Evolutionary conservation across 139 green algal genomes (phyloP), one percentile per base, ranked within the genome.

Genomic region (Tetradesmus obliquus): DNA sequence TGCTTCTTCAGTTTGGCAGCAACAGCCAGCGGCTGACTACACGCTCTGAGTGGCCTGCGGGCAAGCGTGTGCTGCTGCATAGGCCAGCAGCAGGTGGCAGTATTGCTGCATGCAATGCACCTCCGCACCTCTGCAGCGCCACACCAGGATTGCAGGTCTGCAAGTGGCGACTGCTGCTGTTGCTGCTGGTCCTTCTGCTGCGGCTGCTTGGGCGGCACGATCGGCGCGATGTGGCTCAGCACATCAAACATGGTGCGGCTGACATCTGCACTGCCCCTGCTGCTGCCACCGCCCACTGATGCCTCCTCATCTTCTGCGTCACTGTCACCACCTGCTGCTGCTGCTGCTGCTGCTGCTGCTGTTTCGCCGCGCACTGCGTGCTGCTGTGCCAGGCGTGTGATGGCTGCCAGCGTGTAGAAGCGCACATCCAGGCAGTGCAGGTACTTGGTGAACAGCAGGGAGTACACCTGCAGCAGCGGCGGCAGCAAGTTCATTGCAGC

Each of bases 101-200:
- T 24, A 5, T 19, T 76, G 66, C 66, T 76, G 66, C 66, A n/a
- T 24, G 3, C 5, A 3, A 24, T 19, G 12, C 3, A 24, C 17
- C 10, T 3, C 32, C 84, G 2, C 71, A 95, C 94, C 94, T 97
- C 96, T 20, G 93, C 80, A 0, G 94, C 94, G 1, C 96, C 95
- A 87, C 96, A 97, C 96, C 96, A 98, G 0, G 96, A 97, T 24
- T 71, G 82, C 72, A 82, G 15, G 15, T 84, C 22, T 15, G 2
- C 45, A 19, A 15, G n/a, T 74, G 86, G 91, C 76, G 58, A 79
- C 60, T 82, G 81, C 71, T 88, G 89, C 72, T 87, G 62, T 51
- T 82, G 53, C 51, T 87, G 17, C 10, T 89, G 3, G 19, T 76
- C 10, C 62, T 92, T 62, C 62, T 93, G 22, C 86, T 81, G 45